These are phyloP conservation scores for Neonectria hederae DNA, from an alignment of 2,329 filamentous ascomycete genomes.

Conservation along the genomic window DNA sequence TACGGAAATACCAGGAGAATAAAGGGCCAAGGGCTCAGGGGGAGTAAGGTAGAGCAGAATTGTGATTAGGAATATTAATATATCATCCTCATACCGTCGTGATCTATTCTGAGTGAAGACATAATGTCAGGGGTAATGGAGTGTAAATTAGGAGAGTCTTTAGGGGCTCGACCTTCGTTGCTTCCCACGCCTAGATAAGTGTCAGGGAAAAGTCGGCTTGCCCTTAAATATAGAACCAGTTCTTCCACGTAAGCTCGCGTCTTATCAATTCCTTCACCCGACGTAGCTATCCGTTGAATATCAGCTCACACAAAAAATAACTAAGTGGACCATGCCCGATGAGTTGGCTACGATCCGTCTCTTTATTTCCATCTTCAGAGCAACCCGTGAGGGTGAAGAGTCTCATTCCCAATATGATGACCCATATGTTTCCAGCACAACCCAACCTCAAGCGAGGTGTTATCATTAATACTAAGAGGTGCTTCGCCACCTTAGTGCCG, in stretches of 20 bases:
- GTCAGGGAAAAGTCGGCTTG: background rate
- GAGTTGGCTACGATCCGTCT: background rate
- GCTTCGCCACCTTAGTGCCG: background rate
- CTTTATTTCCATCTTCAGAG: background rate
- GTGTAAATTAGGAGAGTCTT: background rate
- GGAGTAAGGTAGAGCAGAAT: too few species aligned
- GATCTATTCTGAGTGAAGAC: background rate
- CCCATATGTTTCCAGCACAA: background rate
- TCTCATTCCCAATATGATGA: background rate
- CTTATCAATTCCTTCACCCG: background rate
- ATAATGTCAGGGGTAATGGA: too few species aligned
- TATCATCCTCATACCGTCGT: background rate
- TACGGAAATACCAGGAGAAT: too few species aligned
- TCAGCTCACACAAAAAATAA: background rate
- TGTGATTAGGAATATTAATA: too few species aligned
- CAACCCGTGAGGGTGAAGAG: background rate
- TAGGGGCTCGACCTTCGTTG: background rate
- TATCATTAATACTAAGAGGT: background rate
- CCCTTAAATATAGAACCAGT: background rate
- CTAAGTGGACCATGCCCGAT: background rate
- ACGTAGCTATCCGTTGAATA: too few species aligned
- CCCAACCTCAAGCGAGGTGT: background rate
- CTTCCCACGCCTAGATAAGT: background rate
- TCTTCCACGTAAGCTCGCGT: background rate
- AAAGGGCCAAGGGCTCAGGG: too few species aligned